Conservation (phyloP, 2,329 filamentous ascomycete species). For the Fusarium napiforme region DNA sequence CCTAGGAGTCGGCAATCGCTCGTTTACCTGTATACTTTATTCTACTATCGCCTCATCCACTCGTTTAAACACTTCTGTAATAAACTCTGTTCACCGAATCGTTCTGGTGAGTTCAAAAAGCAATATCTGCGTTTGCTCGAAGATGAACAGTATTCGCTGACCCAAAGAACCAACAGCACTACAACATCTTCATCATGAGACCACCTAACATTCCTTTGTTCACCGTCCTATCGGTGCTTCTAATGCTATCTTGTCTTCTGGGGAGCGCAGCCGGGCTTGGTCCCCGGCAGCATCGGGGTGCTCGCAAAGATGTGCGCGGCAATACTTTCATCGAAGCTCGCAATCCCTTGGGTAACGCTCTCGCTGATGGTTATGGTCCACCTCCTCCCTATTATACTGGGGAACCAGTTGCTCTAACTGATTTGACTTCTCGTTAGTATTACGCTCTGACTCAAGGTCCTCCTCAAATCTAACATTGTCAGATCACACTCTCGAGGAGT, state of each 20-base stretch:
- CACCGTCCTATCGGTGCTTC: constrained; percentile 48
- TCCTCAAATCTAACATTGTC: constrained; percentile 10
- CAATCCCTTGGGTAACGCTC: constrained; percentile 7
- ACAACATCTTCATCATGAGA: constrained; percentile 51
- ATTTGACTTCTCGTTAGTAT: constrained; percentile 25
- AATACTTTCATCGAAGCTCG: constrained; percentile 20
- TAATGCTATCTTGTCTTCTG: constrained; percentile 39
- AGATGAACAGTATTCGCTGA: constrained; percentile 2
- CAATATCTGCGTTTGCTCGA: neutral
- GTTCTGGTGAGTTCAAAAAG: neutral
- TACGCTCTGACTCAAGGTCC: neutral
- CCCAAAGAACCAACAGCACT: neutral
- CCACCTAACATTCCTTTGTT: constrained; percentile 43
- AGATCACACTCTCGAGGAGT: constrained; percentile 16
- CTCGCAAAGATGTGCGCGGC: constrained; percentile 2
- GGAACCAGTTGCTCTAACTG: neutral
- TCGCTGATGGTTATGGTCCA: constrained; percentile 32
- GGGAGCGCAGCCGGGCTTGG: constrained; percentile 13
- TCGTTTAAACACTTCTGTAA: constrained; percentile 14
- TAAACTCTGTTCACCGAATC: neutral
- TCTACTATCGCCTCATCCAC: neutral
- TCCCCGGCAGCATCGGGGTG: neutral
- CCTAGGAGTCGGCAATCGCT: neutral
- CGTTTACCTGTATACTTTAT: constrained; percentile 22
- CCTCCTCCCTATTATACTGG: constrained; percentile 42